phyloP scores from a whole-genome alignment of 2,329 filamentous ascomycete genomes.

The Neonectria faginata region DNA sequence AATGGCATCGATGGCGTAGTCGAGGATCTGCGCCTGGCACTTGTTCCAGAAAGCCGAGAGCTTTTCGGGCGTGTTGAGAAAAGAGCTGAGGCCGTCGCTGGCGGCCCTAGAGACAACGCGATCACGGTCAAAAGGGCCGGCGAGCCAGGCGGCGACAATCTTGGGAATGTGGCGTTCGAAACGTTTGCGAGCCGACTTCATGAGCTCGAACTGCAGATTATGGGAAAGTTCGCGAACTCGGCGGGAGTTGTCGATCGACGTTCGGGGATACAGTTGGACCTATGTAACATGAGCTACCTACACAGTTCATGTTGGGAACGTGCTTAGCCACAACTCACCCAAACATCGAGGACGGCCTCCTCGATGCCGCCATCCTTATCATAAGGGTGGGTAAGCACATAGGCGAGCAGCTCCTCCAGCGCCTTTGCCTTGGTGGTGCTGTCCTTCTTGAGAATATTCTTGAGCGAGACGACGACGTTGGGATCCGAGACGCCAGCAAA shows the following conservation, averaged over 20 bases:
- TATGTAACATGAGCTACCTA: conserved; percentile 53
- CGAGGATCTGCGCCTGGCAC: conserved; percentile 83
- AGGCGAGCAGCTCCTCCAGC: conserved; percentile 82
- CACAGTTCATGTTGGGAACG: not conserved
- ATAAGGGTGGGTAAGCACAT: conserved; percentile 67
- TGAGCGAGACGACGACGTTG: conserved; percentile 88
- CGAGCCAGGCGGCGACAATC: conserved; percentile 89
- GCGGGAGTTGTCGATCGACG: conserved; percentile 89
- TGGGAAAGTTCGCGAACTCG: conserved; percentile 91
- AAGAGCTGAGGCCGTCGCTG: conserved; percentile 77
- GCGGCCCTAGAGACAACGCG: conserved; percentile 81
- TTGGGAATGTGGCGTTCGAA: conserved; percentile 83
- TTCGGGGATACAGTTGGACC: conserved; percentile 87
- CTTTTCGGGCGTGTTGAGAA: conserved; percentile 86
- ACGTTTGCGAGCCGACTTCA: conserved; percentile 78
- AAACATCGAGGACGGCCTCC: conserved; percentile 86
- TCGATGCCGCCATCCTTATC: conserved; percentile 74
- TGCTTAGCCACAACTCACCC: conserved; percentile 68
- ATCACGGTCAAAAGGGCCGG: conserved; percentile 89
- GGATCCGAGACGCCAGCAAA: conserved; percentile 81
- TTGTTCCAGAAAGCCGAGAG: conserved; percentile 79
- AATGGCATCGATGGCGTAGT: conserved; percentile 84
- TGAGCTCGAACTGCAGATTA: conserved; percentile 72
- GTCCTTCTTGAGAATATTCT: conserved; percentile 93
- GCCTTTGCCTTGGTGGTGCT: conserved; percentile 91